Percentiles rank a stretch among this genome's conserved stretches.
Evolutionary conservation across 2,329 filamentous ascomycete species (phyloP).

Genomic region (Phialophora verrucosa): DNA sequence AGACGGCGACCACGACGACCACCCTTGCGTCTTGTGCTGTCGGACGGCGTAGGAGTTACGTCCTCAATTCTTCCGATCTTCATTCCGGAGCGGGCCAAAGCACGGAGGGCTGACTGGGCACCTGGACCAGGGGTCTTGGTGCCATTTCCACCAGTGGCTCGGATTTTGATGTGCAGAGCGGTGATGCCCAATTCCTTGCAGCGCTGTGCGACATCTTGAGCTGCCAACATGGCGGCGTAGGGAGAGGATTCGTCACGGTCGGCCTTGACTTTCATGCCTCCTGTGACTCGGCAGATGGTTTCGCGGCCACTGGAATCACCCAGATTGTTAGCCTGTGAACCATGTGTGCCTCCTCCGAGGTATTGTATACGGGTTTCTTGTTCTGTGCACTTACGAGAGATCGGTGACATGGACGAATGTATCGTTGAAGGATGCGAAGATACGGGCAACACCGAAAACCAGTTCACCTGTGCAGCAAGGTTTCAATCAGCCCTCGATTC

Average conservation of each 20-base stretch:
- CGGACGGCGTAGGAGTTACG: slow-evolving; percentile 97
- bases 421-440: slow-evolving; percentile 95
- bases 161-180: slow-evolving; percentile 99
- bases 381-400: slow-evolving; percentile 73
- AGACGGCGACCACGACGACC: slow-evolving; percentile 99
- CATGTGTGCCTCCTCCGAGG: slow-evolving; percentile 37
- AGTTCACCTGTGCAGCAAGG: slow-evolving; percentile 72
- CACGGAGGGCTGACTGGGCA: slow-evolving; percentile 98
- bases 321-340: slow-evolving; percentile 67
- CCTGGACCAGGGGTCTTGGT: slow-evolving; percentile 99
- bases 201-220: slow-evolving; percentile 92
- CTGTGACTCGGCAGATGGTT: slow-evolving; percentile 99
- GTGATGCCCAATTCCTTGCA: slow-evolving; percentile 87
- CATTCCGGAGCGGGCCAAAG: slow-evolving; percentile 98
- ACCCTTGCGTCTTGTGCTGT: slow-evolving; percentile 99
- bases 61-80: slow-evolving; percentile 99
- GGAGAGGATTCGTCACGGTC: slow-evolving; percentile 99
- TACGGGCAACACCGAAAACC: slow-evolving; percentile 96
- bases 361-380: not conserved
- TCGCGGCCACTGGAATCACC: slow-evolving; percentile 90
- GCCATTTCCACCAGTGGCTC: slow-evolving; percentile 99
- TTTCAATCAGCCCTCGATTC: slow-evolving; percentile 31
- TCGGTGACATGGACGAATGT: slow-evolving; percentile 99
- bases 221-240: slow-evolving; percentile 99
- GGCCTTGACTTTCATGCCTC: slow-evolving; percentile 99